Evolutionary conservation across 306 rosid genomes (phyloP).

Genomic region (Dicorynia guianensis): DNA sequence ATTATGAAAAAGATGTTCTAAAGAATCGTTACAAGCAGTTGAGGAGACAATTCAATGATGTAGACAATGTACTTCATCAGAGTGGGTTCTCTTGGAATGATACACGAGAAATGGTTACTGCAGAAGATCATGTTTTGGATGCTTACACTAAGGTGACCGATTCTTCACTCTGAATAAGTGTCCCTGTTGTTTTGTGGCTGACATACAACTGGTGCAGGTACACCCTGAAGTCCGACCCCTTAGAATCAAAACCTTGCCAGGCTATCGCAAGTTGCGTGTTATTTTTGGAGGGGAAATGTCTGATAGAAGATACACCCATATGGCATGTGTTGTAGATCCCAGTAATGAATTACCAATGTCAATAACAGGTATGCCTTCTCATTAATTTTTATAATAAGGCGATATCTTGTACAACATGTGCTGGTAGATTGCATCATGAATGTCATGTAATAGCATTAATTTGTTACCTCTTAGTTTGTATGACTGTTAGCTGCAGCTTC

Average conservation of each 20-base stretch:
- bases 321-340: conserved; percentile 55
- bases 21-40: conserved; percentile 77
- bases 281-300: conserved; percentile 68
- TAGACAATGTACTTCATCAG: conserved; percentile 63
- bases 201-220: conserved; percentile 58
- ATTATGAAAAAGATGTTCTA: conserved; percentile 73
- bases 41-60: conserved; percentile 72
- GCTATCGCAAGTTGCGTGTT: conserved; percentile 65
- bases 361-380: conserved; percentile 50
- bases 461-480: conserved; percentile 17
- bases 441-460: not conserved
- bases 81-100: conserved; percentile 78
- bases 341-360: conserved; percentile 45
- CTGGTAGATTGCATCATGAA: conserved; percentile 5
- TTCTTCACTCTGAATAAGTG: conserved; percentile 25
- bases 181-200: conserved; percentile 39
- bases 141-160: conserved; percentile 63
- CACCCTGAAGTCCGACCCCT: conserved; percentile 77
- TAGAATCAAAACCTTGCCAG: conserved; percentile 78
- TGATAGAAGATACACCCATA: conserved; percentile 63
- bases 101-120: conserved; percentile 70
- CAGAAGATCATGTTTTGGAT: conserved; percentile 72
- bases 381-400: conserved; percentile 7
- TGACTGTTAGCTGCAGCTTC: not conserved
- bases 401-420: not conserved